Base-by-base conservation (phyloP, 805 yeast genomes). In the Metschnikowia matae region DNA sequence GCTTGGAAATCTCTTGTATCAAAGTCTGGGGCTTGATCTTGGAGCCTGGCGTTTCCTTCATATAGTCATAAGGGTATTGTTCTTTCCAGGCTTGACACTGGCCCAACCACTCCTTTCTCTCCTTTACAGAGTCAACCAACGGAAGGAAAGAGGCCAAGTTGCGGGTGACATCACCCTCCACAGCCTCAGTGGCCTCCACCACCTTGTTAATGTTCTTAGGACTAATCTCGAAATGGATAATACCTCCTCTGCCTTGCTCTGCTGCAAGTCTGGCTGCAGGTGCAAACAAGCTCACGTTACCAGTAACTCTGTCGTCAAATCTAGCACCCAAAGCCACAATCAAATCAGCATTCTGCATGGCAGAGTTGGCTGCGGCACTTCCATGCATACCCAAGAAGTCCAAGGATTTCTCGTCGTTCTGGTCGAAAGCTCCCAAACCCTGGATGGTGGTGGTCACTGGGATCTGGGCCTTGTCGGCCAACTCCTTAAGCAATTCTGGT, bases 311-410 rank as follows among this genome's bases (percentile, higher is more conserved):
- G 75, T 94, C 99, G 72, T 94, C 99, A 63, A 94, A 94, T 69
- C 99, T 83, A 35, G 98, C 96, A 66, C 99, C 99, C 40, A 94
- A 77, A 15, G 98, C 98, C 55, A 94, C 73, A 65, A 94, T 89
- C 62, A 91, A 75, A 71, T 94, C 99, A 38, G 98, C 96, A 52
- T 83, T 78, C 75, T 94, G 99, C 60, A 94, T 85, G 48, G 98
- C 95, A 63, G 87, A 68, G 78, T 94, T 94, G 60, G 99, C 99
- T 61, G 90, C 89, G 46, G 90, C 97, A 54, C 84, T 80, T 57
- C 99, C 99, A 71, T 94, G 99, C 99, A 94, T 94, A 62, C 99
- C 99, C 59, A 94, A 80, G 95, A 94, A 89, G 70, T 92, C 97
- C 58, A 94, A 73, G 23, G 97, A 85, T 70, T 90, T 89, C 57